A percentile compares a stretch with the other conserved stretches of the same genome.
Conservation (phyloP, 768 basidiomycete species). For the Pseudohyphozyma bogoriensis region DNA sequence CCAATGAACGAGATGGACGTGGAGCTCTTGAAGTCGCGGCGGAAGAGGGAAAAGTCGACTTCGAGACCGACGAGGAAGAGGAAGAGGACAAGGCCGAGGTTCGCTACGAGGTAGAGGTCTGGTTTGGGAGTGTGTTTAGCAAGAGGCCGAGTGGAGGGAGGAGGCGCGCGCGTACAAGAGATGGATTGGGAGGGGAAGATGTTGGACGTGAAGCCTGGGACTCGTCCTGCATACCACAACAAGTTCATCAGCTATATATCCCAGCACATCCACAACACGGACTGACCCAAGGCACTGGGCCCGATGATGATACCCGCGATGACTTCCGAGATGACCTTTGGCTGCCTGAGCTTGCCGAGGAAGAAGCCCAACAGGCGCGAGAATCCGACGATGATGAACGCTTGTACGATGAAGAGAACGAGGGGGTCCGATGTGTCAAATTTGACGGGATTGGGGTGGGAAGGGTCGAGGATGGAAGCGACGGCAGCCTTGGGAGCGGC, state of each 20-base stretch:
- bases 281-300: slow-evolving; percentile 40
- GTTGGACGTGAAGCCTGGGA: slow-evolving; percentile 65
- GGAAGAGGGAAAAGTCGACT: slow-evolving; percentile 62
- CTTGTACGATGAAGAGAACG: slow-evolving; percentile 25
- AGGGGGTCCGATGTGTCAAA: slow-evolving; percentile 15
- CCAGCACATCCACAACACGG: too few species aligned
- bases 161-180: slow-evolving; percentile 55
- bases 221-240: slow-evolving; percentile 47
- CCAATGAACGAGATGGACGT: slow-evolving; percentile 56
- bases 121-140: slow-evolving; percentile 39
- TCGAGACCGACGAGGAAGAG: slow-evolving; percentile 54
- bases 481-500: not conserved
- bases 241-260: too few species aligned
- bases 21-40: slow-evolving; percentile 53
- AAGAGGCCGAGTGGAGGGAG: slow-evolving; percentile 47
- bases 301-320: slow-evolving; percentile 82
- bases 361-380: slow-evolving; percentile 60
- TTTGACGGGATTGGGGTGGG: slow-evolving; percentile 4
- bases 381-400: slow-evolving; percentile 59
- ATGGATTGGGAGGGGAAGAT: slow-evolving; percentile 67
- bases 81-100: not conserved
- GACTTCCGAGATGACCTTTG: slow-evolving; percentile 58
- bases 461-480: slow-evolving; percentile 17
- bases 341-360: slow-evolving; percentile 66
- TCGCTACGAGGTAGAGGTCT: not conserved